Evolutionary conservation across 2,329 filamentous ascomycete species (phyloP), one percentile per base, ranked within the genome.

Genomic region (Cladosporium colombiae): DNA sequence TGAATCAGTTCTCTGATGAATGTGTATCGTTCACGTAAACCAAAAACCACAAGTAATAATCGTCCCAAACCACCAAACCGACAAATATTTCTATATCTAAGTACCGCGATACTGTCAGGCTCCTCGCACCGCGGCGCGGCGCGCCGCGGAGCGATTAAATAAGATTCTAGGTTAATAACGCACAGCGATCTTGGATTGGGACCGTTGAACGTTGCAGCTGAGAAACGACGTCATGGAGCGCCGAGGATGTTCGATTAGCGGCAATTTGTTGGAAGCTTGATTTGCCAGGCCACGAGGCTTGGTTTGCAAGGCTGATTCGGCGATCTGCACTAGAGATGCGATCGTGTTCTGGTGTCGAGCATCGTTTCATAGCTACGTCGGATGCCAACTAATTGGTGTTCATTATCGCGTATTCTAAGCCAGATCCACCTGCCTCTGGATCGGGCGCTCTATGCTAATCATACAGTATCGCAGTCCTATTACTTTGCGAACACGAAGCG

Each of bases 401-500:
- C 33, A 35, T 35, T 35, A 8, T 35, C 13, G 33, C 13, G 13
- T 14, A 11, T 13, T 14, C 33, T 10, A 21, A 21, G 3, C 6
- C 5, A n/a, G n/a, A 7, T 23, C 13, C 8, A 8, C 5, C 11
- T 21, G 40, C 1, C 7, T 21, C 13, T 8, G 40, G n/a, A 2
- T 23, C 13, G 40, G 5, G 21, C n/a, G 3, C 10, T 46, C 10
- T 46, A 46, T 23, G 40, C n/a, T 46, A 8, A 46, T 5, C 5
- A 13, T 46, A 13, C 13, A 46, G 6, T 44, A 21, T 21, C 23
- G 23, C 27, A 29, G 16, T 31, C 29, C 50, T 21, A 21, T 59
- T 16, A 63, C 23, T 23, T 63, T 27, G 61, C 61, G 23, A 46
- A 63, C 25, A 44, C 18, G 25, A 63, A 63, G 13, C 50, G 50